Evolutionary conservation across 768 basidiomycete species (phyloP), one percentile per base, ranked within the genome.

Genomic region (Trametes villosa): DNA sequence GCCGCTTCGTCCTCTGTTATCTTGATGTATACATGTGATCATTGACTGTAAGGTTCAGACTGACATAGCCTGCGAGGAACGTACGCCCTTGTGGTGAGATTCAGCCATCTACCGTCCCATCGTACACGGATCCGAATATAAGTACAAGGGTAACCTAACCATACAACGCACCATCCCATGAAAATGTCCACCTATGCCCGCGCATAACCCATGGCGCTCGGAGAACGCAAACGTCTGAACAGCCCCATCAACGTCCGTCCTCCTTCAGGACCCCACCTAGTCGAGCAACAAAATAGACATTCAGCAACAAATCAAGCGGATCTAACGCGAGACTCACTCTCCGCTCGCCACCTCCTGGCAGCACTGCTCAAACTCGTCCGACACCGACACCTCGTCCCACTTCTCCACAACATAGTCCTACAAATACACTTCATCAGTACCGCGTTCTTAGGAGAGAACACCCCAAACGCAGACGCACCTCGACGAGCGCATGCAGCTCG

Each of bases 381-480:
- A 85, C 18, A 76, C 74, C 24, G 84, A 85, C 9, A 90, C 87
- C 57, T 86, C 85, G 42, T 86, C 84, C 88, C 89, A 91, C 65
- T 84, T 83, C n/a, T 87, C 83, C 1, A 91, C 86, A 24, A 91
- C 85, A 60, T 86, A 92, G 68, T 91, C 88, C 83, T 88, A 63
- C 1, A 62, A 22, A 17, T 50, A 17, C 2, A 3, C 33, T 20
- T 52, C 42, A 34, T 65, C 29, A 18, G 57, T 49, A 5, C 66
- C 17, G 5, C 24, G 18, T 66, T 52, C 17, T 40, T 55, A 47
- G 63, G 48, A 53, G 34, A 59, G 30, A 40, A 31, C 38, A 60
- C 55, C n/a, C 57, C 64, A 30, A 59, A 53, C 22, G 65, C 45
- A 52, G 9, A 68, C 76, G 18, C 60, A 86, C 86, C 78, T 89